Evolutionary conservation across 192 early-diverging fungal genomes (phyloP), one percentile per base, ranked within the genome.

Genomic region (Gryganskiella cystojenkinii): DNA sequence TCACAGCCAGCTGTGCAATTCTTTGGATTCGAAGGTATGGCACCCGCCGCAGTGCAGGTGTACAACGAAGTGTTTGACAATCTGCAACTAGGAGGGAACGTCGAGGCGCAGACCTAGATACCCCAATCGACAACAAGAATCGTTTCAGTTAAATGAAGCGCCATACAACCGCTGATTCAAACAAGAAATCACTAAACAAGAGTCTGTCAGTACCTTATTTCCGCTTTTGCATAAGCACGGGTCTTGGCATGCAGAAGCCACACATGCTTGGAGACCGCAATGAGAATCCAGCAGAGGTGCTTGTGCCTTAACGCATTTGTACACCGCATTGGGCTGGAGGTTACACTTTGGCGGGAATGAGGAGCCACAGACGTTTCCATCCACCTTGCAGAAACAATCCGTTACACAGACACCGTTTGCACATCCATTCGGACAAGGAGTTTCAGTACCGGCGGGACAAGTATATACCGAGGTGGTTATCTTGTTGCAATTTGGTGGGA

Each of bases 381-480:
- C 27, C 3, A 11, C 11, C 3, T 3, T 25, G 52, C 52, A 54
- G 25, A 30, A 6, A 31, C 52, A 54, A 9, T 30, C 52, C 5
- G 52, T 3, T 40, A 13, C 7, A 34, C 60, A 62, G 15, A 22
- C 17, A 7, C 46, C 46, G 8, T 0, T 17, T 2, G 46, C 60
- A 62, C 60, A 62, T 22, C 60, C 60, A 22, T 30, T 30, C 46
- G 46, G 19, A 34, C 60, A 62, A 15, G 33, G 27, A 1, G 33
- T 35, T 3, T 11, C 30, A 25, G 52, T 54, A 30, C 28, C 28
- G 5, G 10, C 46, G 0, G 60, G 60, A 22, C 60, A 62, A 1
- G 15, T 31, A 6, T 30, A 14, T 15, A 27, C 4, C 11, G 60
- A 37, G 10, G 15, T 49, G 30, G 60, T 31, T 7, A 45, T 28